Percentiles rank a stretch among this genome's conserved stretches.
Evolutionary conservation across 1,284 basidiomycete species (phyloP).

Genomic region (Boletus albobrunnescens): DNA sequence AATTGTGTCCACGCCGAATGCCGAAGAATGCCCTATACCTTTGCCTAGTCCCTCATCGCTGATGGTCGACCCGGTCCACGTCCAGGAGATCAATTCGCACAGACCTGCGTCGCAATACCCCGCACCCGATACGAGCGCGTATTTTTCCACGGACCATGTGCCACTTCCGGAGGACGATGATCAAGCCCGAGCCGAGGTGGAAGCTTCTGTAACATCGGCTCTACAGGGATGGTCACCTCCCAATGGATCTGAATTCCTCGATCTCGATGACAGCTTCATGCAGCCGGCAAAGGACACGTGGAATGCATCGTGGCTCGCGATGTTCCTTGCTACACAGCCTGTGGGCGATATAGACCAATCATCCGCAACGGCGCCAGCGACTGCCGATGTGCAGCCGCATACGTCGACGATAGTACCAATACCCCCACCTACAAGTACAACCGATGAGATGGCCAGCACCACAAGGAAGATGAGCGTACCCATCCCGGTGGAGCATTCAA

Average conservation of each 20-base stretch:
- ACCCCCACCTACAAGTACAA: neutral
- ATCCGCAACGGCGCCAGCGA: neutral
- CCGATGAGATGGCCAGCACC: neutral
- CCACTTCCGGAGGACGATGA: neutral
- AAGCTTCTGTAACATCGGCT: neutral
- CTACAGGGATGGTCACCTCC: slow-evolving; percentile 28
- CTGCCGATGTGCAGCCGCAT: neutral
- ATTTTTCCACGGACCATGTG: neutral
- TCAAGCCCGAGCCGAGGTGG: neutral
- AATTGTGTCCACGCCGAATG: slow-evolving; percentile 3
- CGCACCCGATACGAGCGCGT: neutral
- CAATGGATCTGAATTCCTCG: slow-evolving; percentile 24
- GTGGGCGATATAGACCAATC: neutral
- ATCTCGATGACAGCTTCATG: slow-evolving; percentile 20
- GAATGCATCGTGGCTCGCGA: slow-evolving; percentile 10
- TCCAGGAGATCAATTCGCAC: neutral
- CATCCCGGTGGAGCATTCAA: neutral
- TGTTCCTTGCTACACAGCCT: neutral
- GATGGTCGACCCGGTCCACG: neutral
- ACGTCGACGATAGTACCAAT: neutral
- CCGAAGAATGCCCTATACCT: slow-evolving; percentile 8
- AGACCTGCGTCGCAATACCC: neutral
- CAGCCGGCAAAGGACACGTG: slow-evolving; percentile 3
- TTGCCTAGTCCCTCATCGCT: neutral
- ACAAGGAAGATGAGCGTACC: neutral